These are phyloP conservation scores for Solanum sejunctum DNA, from an alignment of 257 asterid species.

Conservation along the genomic window DNA sequence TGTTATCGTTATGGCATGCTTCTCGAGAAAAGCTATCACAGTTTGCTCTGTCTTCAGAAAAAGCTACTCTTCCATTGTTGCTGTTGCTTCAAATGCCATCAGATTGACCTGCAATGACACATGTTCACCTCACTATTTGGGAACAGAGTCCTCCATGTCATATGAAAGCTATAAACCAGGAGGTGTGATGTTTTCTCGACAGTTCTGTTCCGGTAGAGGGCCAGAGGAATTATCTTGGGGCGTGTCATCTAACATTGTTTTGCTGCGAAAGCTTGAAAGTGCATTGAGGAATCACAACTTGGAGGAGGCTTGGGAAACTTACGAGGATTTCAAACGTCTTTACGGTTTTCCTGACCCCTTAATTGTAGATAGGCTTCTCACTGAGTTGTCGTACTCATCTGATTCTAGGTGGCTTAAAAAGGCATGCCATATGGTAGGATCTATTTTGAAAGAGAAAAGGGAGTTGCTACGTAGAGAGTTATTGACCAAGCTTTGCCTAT, in stretches of 20 bases:
- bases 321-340: slow-evolving; percentile 39
- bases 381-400: slow-evolving; percentile 48
- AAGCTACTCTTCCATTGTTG: not conserved
- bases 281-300: slow-evolving; percentile 50
- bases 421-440: slow-evolving; percentile 47
- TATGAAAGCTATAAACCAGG: not conserved
- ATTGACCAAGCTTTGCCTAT: slow-evolving; percentile 47
- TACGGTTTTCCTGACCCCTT: slow-evolving; percentile 55
- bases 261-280: slow-evolving; percentile 44
- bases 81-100: not conserved
- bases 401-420: slow-evolving; percentile 42
- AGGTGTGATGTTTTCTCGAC: not conserved
- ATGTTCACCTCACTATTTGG: not conserved
- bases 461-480: slow-evolving; percentile 28
- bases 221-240: slow-evolving; percentile 21
- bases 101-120: slow-evolving; percentile 13
- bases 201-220: slow-evolving; percentile 15
- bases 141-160: not conserved
- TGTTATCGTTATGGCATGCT: not conserved
- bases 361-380: slow-evolving; percentile 37
- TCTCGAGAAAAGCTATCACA: not conserved
- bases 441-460: slow-evolving; percentile 40
- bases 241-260: slow-evolving; percentile 23
- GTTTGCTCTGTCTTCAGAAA: slow-evolving; percentile 1
- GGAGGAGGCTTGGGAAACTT: slow-evolving; percentile 60